A percentile compares a stretch with the other conserved stretches of the same genome.
These are phyloP conservation scores for Astrephomene gubernaculifera DNA, from an alignment of 139 green algal genomes.

Conservation along the genomic window DNA sequence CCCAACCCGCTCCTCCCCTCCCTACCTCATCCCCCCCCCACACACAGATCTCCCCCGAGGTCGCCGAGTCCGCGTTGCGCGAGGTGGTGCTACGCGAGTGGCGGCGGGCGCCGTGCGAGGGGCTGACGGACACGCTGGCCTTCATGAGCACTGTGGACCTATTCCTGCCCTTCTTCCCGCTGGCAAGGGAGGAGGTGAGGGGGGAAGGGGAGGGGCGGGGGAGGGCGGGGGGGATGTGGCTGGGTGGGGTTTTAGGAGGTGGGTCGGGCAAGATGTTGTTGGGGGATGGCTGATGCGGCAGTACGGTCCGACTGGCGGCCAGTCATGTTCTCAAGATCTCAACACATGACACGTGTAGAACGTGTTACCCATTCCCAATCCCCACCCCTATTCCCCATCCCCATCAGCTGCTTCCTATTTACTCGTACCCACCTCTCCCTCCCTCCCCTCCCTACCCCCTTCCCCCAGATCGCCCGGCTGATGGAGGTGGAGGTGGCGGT, in stretches of 20 bases:
- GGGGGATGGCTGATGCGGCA: not conserved
- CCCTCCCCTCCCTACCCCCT: not conserved
- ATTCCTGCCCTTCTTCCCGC: constrained; percentile 45
- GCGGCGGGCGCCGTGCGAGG: constrained; percentile 19
- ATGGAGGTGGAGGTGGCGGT: not conserved
- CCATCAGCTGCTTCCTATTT: not conserved
- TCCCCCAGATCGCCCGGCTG: constrained; percentile 1
- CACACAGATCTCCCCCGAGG: constrained; percentile 29
- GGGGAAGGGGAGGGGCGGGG: not conserved
- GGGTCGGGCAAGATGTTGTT: not conserved
- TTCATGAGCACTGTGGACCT: constrained; percentile 23
- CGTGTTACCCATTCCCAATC: not conserved
- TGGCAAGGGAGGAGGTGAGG: constrained; percentile 17
- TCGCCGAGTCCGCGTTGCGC: constrained; percentile 18
- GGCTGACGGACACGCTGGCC: constrained; percentile 12
- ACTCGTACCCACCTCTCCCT: not conserved
- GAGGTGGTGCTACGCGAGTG: constrained; percentile 22
- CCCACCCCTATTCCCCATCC: not conserved
- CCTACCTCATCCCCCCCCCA: not conserved
- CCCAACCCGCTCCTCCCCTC: not conserved
- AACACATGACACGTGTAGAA: not conserved
- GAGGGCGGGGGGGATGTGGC: not conserved
- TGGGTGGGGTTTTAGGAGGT: not conserved
- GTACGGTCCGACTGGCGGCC: not conserved
- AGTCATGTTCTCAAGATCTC: not conserved